phyloP scores from a whole-genome alignment of 805 yeast species.

The Jamesozyma spencerorum region DNA sequence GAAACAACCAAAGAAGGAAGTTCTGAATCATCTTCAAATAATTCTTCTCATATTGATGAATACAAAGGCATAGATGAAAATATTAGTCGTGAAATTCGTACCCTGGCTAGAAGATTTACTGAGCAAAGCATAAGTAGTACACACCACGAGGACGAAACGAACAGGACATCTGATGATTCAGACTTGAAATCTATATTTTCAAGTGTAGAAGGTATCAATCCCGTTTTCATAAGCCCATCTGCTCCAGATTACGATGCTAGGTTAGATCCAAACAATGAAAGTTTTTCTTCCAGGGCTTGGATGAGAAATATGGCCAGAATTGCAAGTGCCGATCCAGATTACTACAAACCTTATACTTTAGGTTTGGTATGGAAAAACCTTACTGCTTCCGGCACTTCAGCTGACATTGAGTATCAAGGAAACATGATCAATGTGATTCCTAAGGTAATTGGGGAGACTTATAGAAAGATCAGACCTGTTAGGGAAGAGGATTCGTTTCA shows the following conservation, averaged over 20 bases:
- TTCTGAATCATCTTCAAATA: not conserved
- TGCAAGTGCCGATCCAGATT: slow-evolving; percentile 46
- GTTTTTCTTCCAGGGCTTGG: slow-evolving; percentile 55
- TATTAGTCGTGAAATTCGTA: slow-evolving; percentile 28
- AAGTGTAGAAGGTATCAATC: slow-evolving; percentile 13
- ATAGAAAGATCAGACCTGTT: slow-evolving; percentile 11
- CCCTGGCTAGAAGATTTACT: slow-evolving; percentile 34
- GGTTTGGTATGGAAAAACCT: slow-evolving; percentile 52
- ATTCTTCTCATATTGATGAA: not conserved
- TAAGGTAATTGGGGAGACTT: slow-evolving; percentile 14
- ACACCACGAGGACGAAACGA: not conserved
- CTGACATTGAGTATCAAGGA: slow-evolving; percentile 57
- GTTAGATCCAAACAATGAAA: slow-evolving; percentile 49
- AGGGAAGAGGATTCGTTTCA: slow-evolving; percentile 29
- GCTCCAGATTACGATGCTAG: slow-evolving; percentile 31
- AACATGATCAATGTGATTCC: slow-evolving; percentile 41
- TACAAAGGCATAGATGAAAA: slow-evolving; percentile 28
- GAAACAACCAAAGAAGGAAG: no score
- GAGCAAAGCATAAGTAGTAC: slow-evolving; percentile 1
- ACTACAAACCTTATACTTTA: slow-evolving; percentile 46
- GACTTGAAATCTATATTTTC: slow-evolving; percentile 7
- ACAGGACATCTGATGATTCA: no score
- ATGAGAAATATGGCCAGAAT: slow-evolving; percentile 48
- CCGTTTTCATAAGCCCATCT: slow-evolving; percentile 8
- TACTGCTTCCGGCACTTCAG: slow-evolving; percentile 51